Evolutionary conservation across 495 filamentous ascomycete genomes (phyloP), one percentile per base, ranked within the genome.

Genomic region (Lophiostoma macrostomum): DNA sequence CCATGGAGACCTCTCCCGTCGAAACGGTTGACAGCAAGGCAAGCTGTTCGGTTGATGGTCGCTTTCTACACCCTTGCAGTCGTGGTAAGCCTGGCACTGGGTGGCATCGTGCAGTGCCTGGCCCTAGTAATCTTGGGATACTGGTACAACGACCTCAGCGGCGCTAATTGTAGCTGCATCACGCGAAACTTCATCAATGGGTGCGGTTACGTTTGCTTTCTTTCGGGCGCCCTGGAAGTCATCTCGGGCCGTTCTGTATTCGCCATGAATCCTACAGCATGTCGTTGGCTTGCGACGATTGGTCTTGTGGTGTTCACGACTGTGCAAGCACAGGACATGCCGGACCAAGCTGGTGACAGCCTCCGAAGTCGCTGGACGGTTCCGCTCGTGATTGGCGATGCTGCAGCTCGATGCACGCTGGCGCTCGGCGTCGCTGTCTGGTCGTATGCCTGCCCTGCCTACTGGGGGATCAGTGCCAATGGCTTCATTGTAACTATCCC

Each of bases 1-100:
- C 75, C 76, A 2, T 83, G 78, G 76, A 70, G 80, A 1, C 75
- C 77, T 0, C 66, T 84, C 2, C 78, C 76, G 0, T 57, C 64
- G 0, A 61, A 67, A 1, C 66, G 68, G 5, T 60, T 82, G 11
- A 73, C 69, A 10, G 24, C 61, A 0, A 56, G 56, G 0, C 63
- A 74, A 27, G 69, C 76, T 2, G 64, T 69, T 19, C n/a, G 22
- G 5, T 22, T 11, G 16, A 11, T 42, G 2, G 11, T 47, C 30
- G 7, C 20, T 8, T 6, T 47, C 1, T 3, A 8, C 12, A 27
- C 29, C 14, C 20, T 7, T 6, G 29, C 29, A 10, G 16, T 34
- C 7, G 23, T 14, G 11, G 3, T 47, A 2, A 14, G 27, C 25
- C 4, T 34, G 2, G 13, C 7, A 32, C 3, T 34, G 11, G 28